Conservation (phyloP, 2,329 filamentous ascomycete species). For the Fusarium buxicola region DNA sequence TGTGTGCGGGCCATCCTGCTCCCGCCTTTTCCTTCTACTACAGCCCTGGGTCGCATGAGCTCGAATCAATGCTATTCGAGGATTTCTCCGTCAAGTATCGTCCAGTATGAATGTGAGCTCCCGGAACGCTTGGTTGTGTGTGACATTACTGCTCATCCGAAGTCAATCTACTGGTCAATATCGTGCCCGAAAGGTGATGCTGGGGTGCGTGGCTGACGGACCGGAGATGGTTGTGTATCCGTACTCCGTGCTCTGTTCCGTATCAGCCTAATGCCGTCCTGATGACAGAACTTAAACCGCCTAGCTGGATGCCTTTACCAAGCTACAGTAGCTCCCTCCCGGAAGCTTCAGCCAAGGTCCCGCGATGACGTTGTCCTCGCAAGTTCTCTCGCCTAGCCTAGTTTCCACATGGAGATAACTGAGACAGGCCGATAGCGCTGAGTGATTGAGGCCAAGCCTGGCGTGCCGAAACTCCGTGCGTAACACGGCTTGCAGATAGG, state of each 20-base stretch:
- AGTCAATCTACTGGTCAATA: too few relatives aligned
- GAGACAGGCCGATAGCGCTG: background rate
- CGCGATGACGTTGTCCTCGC: background rate
- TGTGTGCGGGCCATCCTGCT: too few relatives aligned
- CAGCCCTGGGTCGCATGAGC: too few relatives aligned
- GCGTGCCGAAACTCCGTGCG: background rate
- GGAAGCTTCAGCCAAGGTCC: background rate
- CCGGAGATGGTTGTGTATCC: background rate
- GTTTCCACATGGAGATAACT: background rate
- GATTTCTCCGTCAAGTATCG: too few relatives aligned
- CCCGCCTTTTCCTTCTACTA: too few relatives aligned
- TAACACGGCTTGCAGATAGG: background rate
- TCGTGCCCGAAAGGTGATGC: too few relatives aligned
- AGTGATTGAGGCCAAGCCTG: background rate
- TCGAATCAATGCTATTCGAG: too few relatives aligned
- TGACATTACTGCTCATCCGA: too few relatives aligned
- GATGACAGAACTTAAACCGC: constrained; percentile 4
- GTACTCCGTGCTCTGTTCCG: too few relatives aligned
- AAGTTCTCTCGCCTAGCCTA: background rate
- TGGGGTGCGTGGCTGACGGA: background rate
- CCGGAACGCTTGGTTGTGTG: too few relatives aligned
- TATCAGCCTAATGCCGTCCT: background rate
- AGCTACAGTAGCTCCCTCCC: background rate
- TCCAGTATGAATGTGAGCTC: too few relatives aligned
- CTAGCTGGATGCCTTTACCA: background rate